These are phyloP conservation scores for Clavariopsis aquatica DNA, from an alignment of 495 filamentous ascomycete species.

Conservation along the genomic window DNA sequence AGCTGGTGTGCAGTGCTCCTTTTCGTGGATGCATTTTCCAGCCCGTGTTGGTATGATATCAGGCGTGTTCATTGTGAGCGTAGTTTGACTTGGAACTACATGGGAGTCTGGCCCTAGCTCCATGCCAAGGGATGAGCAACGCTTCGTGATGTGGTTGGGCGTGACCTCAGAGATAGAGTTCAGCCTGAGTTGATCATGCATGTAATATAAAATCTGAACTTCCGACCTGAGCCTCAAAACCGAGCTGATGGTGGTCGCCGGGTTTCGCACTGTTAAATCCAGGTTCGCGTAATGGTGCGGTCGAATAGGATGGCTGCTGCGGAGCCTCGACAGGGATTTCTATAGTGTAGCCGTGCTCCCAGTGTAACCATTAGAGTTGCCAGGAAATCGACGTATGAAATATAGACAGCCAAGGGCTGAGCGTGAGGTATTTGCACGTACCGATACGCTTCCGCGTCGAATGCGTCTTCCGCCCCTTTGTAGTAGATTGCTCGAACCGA, in stretches of 20 bases:
- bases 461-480: conserved; percentile 12
- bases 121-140: conserved; percentile 1
- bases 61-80: neutral
- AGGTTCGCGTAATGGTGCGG: conserved; percentile 18
- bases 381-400: conserved; percentile 21
- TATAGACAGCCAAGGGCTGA: conserved; percentile 19
- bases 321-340: conserved; percentile 18
- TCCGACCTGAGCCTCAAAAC: conserved; percentile 12
- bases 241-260: neutral
- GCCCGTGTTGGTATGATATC: neutral
- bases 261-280: conserved; percentile 16
- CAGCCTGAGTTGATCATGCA: conserved; percentile 28
- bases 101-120: neutral
- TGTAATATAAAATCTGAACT: conserved; percentile 17
- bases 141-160: conserved; percentile 6
- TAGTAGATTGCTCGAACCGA: conserved; percentile 13
- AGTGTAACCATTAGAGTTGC: conserved; percentile 23
- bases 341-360: conserved; percentile 21
- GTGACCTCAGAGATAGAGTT: conserved; percentile 9
- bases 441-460: conserved; percentile 29
- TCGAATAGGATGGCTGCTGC: conserved; percentile 12
- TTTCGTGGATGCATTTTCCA: neutral
- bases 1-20: neutral
- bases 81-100: conserved; percentile 3
- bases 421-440: conserved; percentile 34